A percentile compares a stretch with the other conserved stretches of the same genome.
phyloP scores from a whole-genome alignment of 768 basidiomycete species.

The Kwoniella sp. region DNA sequence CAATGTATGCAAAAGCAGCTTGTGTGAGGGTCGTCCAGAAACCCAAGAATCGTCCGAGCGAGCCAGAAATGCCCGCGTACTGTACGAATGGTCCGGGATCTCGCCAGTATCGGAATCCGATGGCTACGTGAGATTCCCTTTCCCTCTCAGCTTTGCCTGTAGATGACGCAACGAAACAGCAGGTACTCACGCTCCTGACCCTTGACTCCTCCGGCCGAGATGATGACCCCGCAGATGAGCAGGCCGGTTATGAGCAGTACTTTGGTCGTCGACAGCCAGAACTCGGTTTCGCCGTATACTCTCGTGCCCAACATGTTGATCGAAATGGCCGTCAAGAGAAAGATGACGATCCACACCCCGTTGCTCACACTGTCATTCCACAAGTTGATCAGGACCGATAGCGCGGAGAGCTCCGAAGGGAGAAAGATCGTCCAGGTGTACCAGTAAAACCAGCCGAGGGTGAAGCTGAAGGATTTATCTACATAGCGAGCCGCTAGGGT shows the following conservation, averaged over 20 bases:
- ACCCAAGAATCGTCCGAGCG: conserved; percentile 15
- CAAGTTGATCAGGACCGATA: conserved; percentile 25
- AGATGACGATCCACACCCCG: conserved; percentile 26
- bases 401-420: conserved; percentile 13
- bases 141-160: not conserved
- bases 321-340: conserved; percentile 18
- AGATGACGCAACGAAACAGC: too few species aligned
- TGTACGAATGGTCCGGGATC: conserved; percentile 12
- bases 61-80: conserved; percentile 6
- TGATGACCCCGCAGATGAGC: conserved; percentile 11
- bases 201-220: conserved; percentile 1
- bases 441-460: conserved; percentile 21
- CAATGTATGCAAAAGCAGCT: conserved; percentile 59
- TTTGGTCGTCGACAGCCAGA: conserved; percentile 59
- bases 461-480: conserved; percentile 61
- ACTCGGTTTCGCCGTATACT: conserved; percentile 72
- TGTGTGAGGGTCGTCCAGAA: conserved; percentile 19
- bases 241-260: conserved; percentile 47
- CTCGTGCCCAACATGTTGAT: conserved; percentile 10
- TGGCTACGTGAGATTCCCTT: not conserved
- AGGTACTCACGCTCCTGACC: not conserved
- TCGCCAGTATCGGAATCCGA: conserved; percentile 18
- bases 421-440: conserved; percentile 1
- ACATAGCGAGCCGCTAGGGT: conserved; percentile 11
- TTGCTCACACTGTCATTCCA: conserved; percentile 22